phyloP scores from a whole-genome alignment of 257 asterid genomes.

The Solanum appendiculatum region DNA sequence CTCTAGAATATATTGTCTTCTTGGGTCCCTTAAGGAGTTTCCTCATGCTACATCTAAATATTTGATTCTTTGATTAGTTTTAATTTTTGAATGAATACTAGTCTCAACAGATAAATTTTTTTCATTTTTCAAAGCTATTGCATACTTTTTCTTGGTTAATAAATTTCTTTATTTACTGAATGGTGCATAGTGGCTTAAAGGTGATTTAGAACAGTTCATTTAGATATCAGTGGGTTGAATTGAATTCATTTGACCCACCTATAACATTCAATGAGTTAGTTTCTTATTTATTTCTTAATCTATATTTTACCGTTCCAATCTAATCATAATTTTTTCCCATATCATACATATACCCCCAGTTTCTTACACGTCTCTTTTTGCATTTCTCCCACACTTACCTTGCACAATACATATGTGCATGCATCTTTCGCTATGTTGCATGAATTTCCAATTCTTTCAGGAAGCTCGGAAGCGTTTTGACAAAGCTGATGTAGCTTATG shows the following conservation, averaged over 20 bases:
- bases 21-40: background rate
- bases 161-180: background rate
- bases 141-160: background rate
- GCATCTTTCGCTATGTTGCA: background rate
- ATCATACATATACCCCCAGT: background rate
- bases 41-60: background rate
- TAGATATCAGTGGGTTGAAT: background rate
- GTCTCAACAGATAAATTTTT: background rate
- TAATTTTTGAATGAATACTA: background rate
- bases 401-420: background rate
- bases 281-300: background rate
- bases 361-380: background rate
- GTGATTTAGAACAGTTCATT: background rate
- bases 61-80: background rate
- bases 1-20: background rate
- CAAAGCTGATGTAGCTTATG: slow-evolving; percentile 76
- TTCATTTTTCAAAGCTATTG: background rate
- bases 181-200: background rate
- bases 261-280: background rate
- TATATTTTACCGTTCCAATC: background rate
- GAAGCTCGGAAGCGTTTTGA: slow-evolving; percentile 97
- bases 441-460: slow-evolving; percentile 33
- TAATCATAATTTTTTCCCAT: background rate
- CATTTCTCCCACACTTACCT: background rate
- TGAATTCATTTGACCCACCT: background rate